Conservation (phyloP, 441 rosid species). For the Populus hybrid region DNA sequence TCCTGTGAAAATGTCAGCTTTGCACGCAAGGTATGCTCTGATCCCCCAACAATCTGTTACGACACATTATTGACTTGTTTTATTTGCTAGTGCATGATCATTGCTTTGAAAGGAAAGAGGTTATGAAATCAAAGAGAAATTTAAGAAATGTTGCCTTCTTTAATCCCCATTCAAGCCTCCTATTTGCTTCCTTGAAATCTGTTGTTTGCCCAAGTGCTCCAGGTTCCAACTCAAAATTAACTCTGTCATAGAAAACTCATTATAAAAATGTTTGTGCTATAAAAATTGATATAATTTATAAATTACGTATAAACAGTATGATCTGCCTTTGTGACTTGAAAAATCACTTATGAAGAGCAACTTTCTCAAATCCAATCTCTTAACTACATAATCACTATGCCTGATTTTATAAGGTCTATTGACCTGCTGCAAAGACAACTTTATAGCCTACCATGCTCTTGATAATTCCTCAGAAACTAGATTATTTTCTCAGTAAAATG, state of each 20-base stretch:
- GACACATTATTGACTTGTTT: conserved; percentile 9
- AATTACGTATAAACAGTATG: background rate
- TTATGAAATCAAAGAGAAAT: background rate
- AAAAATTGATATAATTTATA: background rate
- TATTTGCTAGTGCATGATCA: conserved; percentile 12
- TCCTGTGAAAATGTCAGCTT: conserved; percentile 94
- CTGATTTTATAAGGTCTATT: background rate
- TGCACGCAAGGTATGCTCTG: conserved; percentile 85
- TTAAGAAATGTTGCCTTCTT: conserved; percentile 62
- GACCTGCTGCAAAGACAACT: background rate
- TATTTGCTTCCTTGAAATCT: conserved; percentile 87
- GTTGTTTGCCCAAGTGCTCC: conserved; percentile 87
- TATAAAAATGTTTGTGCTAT: background rate
- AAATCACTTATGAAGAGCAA: background rate
- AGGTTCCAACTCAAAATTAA: conserved; percentile 81
- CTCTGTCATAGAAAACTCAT: conserved; percentile 39
- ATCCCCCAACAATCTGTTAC: conserved; percentile 87
- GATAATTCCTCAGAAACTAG: background rate
- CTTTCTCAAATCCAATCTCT: conserved; percentile 2
- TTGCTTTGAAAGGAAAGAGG: background rate
- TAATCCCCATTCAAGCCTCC: conserved; percentile 86
- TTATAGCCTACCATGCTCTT: background rate
- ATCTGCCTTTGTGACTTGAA: background rate
- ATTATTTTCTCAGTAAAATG: background rate
- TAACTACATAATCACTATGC: conserved; percentile 7